Evolutionary conservation across 1,284 basidiomycete genomes (phyloP).

Genomic region (Boletus smithii): DNA sequence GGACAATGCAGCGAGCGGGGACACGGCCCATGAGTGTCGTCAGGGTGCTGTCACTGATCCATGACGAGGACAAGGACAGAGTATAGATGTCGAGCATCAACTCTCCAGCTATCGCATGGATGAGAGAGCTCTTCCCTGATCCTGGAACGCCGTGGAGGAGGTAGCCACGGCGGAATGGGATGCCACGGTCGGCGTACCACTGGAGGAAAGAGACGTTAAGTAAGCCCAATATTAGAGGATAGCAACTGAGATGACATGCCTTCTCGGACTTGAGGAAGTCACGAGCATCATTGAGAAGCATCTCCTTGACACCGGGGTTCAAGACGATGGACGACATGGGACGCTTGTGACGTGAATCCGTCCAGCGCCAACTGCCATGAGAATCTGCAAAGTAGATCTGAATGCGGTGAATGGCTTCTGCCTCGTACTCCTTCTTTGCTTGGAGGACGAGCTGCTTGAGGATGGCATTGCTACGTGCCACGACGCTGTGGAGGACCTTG

Average conservation of each 20-base stretch:
- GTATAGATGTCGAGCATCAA: slow-evolving; percentile 79
- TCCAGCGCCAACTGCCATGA: slow-evolving; percentile 83
- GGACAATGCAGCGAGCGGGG: slow-evolving; percentile 76
- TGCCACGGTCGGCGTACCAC: slow-evolving; percentile 69
- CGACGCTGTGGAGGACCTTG: slow-evolving; percentile 48
- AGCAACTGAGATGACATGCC: slow-evolving; percentile 37
- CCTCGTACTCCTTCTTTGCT: slow-evolving; percentile 82
- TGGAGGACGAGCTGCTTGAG: slow-evolving; percentile 83
- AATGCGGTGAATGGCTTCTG: slow-evolving; percentile 76
- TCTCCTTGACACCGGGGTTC: slow-evolving; percentile 80
- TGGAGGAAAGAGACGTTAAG: slow-evolving; percentile 20
- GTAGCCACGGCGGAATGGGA: slow-evolving; percentile 83
- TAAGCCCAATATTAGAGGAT: neutral
- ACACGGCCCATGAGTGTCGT: slow-evolving; percentile 78
- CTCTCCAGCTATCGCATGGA: slow-evolving; percentile 81
- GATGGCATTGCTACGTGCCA: slow-evolving; percentile 74
- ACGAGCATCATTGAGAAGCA: slow-evolving; percentile 73
- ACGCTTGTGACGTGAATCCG: slow-evolving; percentile 76
- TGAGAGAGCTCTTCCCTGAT: slow-evolving; percentile 77
- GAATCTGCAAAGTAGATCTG: slow-evolving; percentile 84
- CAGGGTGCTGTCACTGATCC: slow-evolving; percentile 75
- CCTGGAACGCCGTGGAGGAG: slow-evolving; percentile 79
- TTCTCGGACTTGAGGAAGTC: slow-evolving; percentile 80
- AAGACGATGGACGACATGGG: slow-evolving; percentile 78
- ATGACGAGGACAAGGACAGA: slow-evolving; percentile 69